Evolutionary conservation across 768 basidiomycete genomes (phyloP).

Genomic region (Suillus sp.): DNA sequence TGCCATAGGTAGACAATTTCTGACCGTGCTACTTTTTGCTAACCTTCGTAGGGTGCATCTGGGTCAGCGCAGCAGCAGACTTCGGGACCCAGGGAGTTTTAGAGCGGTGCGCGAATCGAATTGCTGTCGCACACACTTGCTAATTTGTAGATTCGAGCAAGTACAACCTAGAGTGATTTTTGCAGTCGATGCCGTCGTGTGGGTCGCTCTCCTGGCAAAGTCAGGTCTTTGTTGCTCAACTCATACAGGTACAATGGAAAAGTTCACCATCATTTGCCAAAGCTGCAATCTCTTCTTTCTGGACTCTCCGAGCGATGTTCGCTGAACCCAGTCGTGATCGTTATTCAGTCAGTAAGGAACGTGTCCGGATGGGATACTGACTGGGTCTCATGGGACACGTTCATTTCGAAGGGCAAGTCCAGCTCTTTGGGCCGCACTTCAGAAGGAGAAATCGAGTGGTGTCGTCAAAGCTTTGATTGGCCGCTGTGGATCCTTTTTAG

Average conservation of each 20-base stretch:
- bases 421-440: slow-evolving; percentile 48
- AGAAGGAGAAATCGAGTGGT: slow-evolving; percentile 66
- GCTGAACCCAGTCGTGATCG: slow-evolving; percentile 51
- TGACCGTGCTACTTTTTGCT: neutral
- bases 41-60: slow-evolving; percentile 55
- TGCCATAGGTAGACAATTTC: slow-evolving; percentile 49
- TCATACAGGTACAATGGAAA: slow-evolving; percentile 66
- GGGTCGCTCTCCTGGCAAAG: slow-evolving; percentile 26
- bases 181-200: slow-evolving; percentile 73
- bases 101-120: slow-evolving; percentile 53
- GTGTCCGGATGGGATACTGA: slow-evolving; percentile 33
- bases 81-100: slow-evolving; percentile 79
- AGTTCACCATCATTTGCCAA: slow-evolving; percentile 65
- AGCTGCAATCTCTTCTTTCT: slow-evolving; percentile 57
- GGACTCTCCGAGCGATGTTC: slow-evolving; percentile 45
- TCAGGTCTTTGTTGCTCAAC: neutral
- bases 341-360: slow-evolving; percentile 49
- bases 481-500: slow-evolving; percentile 90
- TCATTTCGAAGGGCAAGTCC: slow-evolving; percentile 49
- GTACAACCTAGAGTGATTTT: slow-evolving; percentile 75
- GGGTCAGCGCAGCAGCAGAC: slow-evolving; percentile 82
- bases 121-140: slow-evolving; percentile 12
- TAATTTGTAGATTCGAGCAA: slow-evolving; percentile 63
- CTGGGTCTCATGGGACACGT: slow-evolving; percentile 57
- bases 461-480: slow-evolving; percentile 63